Evolutionary conservation across 805 yeast species (phyloP).

Genomic region (Starmerella stellata): DNA sequence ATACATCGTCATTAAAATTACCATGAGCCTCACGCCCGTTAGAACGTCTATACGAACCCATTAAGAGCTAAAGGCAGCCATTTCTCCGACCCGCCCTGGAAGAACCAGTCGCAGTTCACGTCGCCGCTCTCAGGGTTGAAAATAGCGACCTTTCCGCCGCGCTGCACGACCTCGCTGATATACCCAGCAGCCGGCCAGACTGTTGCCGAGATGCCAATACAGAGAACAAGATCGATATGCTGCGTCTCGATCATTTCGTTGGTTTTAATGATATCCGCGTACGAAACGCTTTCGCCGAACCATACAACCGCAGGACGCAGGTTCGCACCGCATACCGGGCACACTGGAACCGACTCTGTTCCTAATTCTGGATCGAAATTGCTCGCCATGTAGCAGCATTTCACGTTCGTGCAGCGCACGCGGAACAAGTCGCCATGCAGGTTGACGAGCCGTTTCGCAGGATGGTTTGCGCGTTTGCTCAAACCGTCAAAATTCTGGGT

Average conservation of each 20-base stretch:
- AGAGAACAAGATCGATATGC: constrained; percentile 54
- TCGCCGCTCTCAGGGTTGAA: constrained; percentile 41
- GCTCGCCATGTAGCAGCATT: constrained; percentile 39
- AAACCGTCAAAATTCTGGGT: constrained; percentile 77
- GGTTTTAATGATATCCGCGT: constrained; percentile 41
- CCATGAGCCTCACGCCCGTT: no score
- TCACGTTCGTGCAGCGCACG: constrained; percentile 56
- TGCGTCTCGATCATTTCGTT: constrained; percentile 47
- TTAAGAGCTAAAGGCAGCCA: constrained; percentile 48
- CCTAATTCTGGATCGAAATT: constrained; percentile 23
- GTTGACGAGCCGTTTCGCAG: constrained; percentile 35
- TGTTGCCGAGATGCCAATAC: constrained; percentile 68
- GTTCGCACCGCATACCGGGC: constrained; percentile 54
- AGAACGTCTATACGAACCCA: background rate
- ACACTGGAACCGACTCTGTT: constrained; percentile 43
- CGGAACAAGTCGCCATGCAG: constrained; percentile 66
- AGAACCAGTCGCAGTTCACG: constrained; percentile 34
- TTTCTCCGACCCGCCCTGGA: constrained; percentile 62
- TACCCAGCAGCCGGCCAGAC: constrained; percentile 90
- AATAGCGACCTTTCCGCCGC: constrained; percentile 69
- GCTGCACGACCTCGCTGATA: constrained; percentile 52
- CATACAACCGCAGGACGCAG: constrained; percentile 83
- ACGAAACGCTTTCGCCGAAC: constrained; percentile 81
- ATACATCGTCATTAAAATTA: no score
- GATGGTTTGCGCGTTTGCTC: constrained; percentile 47